Base-by-base conservation (phyloP, 2,329 filamentous ascomycete species). In the Colletotrichum tanaceti region DNA sequence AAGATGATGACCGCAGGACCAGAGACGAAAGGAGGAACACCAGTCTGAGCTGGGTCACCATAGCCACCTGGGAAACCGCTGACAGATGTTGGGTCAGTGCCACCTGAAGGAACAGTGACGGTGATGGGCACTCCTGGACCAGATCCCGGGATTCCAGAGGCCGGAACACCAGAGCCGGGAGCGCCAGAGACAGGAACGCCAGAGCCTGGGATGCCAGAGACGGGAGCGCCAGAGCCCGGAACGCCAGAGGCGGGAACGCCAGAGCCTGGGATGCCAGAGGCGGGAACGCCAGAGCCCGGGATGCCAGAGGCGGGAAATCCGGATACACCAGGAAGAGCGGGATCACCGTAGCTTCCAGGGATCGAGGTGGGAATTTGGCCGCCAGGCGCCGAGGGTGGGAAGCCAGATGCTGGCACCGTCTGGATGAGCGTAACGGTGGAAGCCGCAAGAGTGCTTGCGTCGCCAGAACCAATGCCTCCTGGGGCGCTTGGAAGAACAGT, bases 301-400 rank as follows among this genome's bases (percentile, higher is more conserved):
- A 22, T 47, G 43, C 22, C 47, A 32, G 43, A 39, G 10, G 11
- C 10, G 4, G 38, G 49, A 43, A 39, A 38, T 7, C 57, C 52
- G 11, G 60, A n/a, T 22, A 18, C 47, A 24, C 41, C 62, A 28
- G 65, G 47, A 53, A 52, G 49, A 24, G 22, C 35, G 13, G 63
- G 22, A n/a, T 53, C 66, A 18, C 55, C 63, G 20, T 69, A 69
- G 22, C 66, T 20, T 13, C 62, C 66, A 2, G 63, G 63, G 18
- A 69, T 35, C 20, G 38, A 50, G 7, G 46, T 20, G 4, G 46
- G 20, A 14, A 24, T 35, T 18, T 35, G 16, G 18, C 7, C 18
- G 35, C 35, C 46, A 28, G 46, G 22, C 13, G 14, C 20, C 39
- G 20, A 14, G 13, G 47, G 11, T 18, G 58, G 16, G 1, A 4